Conservation (phyloP, 1,284 basidiomycete genomes). For the Leccinum solheimii region DNA sequence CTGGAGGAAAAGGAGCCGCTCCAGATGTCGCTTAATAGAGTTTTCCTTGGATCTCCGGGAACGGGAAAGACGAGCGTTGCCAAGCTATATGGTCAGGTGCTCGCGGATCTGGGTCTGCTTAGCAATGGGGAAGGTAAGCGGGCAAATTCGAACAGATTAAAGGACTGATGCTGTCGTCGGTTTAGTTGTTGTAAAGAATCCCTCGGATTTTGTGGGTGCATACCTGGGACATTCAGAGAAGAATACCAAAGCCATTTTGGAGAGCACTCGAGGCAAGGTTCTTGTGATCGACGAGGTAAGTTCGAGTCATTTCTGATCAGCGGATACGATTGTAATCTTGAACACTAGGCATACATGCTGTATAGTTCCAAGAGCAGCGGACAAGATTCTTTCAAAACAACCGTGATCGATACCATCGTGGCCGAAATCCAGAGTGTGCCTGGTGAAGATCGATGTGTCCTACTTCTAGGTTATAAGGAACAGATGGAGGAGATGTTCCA, state of each 20-base stretch:
- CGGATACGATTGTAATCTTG: neutral
- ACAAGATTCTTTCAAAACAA: slow-evolving; percentile 54
- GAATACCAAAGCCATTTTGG: slow-evolving; percentile 63
- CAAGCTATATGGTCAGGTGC: slow-evolving; percentile 58
- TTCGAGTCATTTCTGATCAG: neutral
- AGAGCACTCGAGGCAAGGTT: slow-evolving; percentile 58
- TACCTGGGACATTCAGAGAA: slow-evolving; percentile 57
- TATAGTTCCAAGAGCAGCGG: slow-evolving; percentile 40
- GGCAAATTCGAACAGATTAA: neutral
- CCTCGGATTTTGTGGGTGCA: slow-evolving; percentile 60
- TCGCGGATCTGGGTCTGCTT: slow-evolving; percentile 55
- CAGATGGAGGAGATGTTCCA: slow-evolving; percentile 70
- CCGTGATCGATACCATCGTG: slow-evolving; percentile 70
- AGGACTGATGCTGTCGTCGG: neutral
- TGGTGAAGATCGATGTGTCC: slow-evolving; percentile 65
- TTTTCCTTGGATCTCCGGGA: slow-evolving; percentile 62
- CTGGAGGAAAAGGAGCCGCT: slow-evolving; percentile 52
- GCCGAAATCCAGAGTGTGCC: slow-evolving; percentile 66
- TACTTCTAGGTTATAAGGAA: slow-evolving; percentile 60
- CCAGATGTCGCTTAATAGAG: slow-evolving; percentile 57
- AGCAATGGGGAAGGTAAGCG: slow-evolving; percentile 63
- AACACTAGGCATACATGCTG: slow-evolving; percentile 62
- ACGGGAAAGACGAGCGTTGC: slow-evolving; percentile 70
- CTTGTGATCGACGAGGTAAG: slow-evolving; percentile 65
- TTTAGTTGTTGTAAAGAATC: slow-evolving; percentile 62